phyloP scores from a whole-genome alignment of 108 stramenopile genomes.

The Schizochytrium sp. region DNA sequence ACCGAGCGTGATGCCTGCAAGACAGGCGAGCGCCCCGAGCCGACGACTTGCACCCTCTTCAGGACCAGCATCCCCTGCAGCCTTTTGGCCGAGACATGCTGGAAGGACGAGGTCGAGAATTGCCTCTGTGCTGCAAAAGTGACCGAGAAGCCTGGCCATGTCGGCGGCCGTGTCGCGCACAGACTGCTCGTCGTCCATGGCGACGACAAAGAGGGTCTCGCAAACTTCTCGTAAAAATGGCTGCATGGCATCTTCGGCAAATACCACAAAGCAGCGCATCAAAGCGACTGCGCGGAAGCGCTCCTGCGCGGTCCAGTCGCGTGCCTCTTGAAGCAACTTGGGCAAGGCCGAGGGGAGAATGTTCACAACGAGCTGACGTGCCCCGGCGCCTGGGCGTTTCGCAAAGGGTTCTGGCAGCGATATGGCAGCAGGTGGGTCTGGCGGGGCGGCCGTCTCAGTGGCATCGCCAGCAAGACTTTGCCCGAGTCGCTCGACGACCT shows the following conservation, averaged over 20 bases:
- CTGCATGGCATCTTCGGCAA: background rate
- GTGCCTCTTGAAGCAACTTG: background rate
- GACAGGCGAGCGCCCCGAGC: background rate
- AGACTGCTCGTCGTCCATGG: background rate
- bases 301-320: constrained; percentile 11
- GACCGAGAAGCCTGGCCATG: background rate
- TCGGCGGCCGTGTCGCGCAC: background rate
- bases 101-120: background rate
- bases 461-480: background rate
- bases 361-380: background rate
- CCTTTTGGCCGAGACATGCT: background rate
- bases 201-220: background rate
- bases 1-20: background rate
- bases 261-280: background rate
- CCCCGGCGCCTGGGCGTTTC: background rate
- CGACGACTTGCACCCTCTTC: background rate
- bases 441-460: background rate
- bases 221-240: background rate
- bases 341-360: background rate
- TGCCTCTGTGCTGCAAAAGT: background rate
- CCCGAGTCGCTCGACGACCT: background rate
- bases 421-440: background rate
- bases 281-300: background rate
- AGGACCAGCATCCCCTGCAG: background rate
- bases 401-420: background rate